Base-by-base conservation (phyloP, 805 yeast species). In the Alloascoidea hylecoeti region DNA sequence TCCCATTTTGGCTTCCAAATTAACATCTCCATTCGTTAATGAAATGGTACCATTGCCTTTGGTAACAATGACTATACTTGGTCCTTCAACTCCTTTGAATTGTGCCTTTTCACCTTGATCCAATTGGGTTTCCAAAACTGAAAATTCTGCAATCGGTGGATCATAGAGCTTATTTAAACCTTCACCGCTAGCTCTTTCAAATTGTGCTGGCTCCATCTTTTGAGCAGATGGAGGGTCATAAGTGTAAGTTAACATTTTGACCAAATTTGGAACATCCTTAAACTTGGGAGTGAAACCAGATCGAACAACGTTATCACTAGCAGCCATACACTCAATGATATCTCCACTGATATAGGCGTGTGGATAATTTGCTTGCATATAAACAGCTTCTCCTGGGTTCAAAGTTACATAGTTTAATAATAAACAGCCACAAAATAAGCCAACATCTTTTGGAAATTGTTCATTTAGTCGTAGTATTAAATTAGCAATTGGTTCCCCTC, bases 241-340 rank as follows among this genome's bases (percentile, higher is more conserved):
- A 17, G 82, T 68, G 57, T 89, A 92, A 2, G 96, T 88, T 56
- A 92, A 73, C 92, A 84, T 84, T 39, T 71, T 74, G 34, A 92
- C 96, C 53, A 92, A 72, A 51, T 81, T 85, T 42, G 76, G 61
- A 43, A 92, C 97, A 58, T 92, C 99, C 63, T 89, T 92, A 66
- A 89, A 92, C 60, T 92, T 92, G 44, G 99, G 98, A n/a, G 99
- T 92, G 68, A 92, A 92, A 12, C 98, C 99, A 3, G 96, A 95
- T 58, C 99, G 75, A 37, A 92, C 96, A 41, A 92, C 99, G 52
- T 92, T 92, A 58, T 92, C 99, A 33, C 94, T 79, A 5, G 98
- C 96, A 34, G 98, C 98, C 99, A 92, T 92, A 66, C 98, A 92
- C 66, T 92, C 99, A 53, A 92, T 88, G 48, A 92, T 92, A 58